A percentile compares a stretch with the other conserved stretches of the same genome.
These are phyloP conservation scores for Hygrophorus pudorinus DNA, from an alignment of 768 basidiomycete genomes.

Conservation along the genomic window DNA sequence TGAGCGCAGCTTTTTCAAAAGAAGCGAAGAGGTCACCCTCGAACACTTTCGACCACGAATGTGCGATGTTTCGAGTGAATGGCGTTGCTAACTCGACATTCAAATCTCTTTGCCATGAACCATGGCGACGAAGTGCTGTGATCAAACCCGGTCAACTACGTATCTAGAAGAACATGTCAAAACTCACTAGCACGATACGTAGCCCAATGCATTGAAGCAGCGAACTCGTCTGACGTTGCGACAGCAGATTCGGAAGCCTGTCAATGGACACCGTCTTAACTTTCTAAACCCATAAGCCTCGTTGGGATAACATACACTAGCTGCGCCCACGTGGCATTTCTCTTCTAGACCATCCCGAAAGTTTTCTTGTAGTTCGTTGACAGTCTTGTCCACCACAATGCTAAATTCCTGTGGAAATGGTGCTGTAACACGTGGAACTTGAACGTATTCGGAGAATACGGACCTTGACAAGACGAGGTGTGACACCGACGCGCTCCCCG, in stretches of 20 bases:
- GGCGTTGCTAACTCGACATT: conserved; percentile 49
- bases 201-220: conserved; percentile 46
- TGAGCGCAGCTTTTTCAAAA: conserved; percentile 30
- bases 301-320: conserved; percentile 26
- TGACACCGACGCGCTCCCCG: conserved; percentile 35
- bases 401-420: conserved; percentile 32
- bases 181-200: conserved; percentile 50
- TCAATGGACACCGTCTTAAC: conserved; percentile 3
- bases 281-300: background rate
- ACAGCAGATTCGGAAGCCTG: conserved; percentile 36
- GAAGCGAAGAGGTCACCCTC: conserved; percentile 45
- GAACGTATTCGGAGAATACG: conserved; percentile 6
- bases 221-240: conserved; percentile 38
- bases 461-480: conserved; percentile 34
- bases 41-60: conserved; percentile 50
- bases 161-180: too few relatives aligned
- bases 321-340: conserved; percentile 43
- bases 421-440: background rate
- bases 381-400: conserved; percentile 32
- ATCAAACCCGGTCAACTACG: too few relatives aligned
- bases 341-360: conserved; percentile 51
- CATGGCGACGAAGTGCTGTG: conserved; percentile 43
- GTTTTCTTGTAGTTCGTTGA: conserved; percentile 34
- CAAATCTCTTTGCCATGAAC: conserved; percentile 46
- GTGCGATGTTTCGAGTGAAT: conserved; percentile 49